phyloP scores from a whole-genome alignment of 2,329 filamentous ascomycete genomes.

The Aureobasidium sp. region DNA sequence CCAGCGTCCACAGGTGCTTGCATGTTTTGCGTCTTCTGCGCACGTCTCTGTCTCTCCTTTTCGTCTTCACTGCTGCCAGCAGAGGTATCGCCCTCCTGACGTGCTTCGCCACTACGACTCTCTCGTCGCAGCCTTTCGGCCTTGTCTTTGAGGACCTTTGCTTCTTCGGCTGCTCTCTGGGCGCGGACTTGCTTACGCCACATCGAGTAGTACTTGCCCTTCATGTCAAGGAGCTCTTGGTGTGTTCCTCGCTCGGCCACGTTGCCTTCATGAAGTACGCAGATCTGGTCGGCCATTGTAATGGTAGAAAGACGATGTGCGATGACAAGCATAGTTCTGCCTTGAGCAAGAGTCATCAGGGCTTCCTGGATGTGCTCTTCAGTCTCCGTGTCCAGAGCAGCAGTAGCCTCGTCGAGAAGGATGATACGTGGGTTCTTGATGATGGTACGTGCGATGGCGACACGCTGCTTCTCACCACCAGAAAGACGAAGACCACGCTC shows the following conservation, averaged over 20 bases:
- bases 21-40: constrained; percentile 15
- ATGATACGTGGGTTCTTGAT: constrained; percentile 89
- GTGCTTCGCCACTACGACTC: constrained; percentile 27
- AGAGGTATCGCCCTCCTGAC: constrained; percentile 31
- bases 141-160: constrained; percentile 43
- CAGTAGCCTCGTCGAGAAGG: constrained; percentile 87
- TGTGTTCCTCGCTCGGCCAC: constrained; percentile 48
- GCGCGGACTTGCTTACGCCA: constrained; percentile 48
- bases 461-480: constrained; percentile 87
- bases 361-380: constrained; percentile 90
- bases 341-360: constrained; percentile 70
- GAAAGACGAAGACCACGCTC: constrained; percentile 81
- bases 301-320: constrained; percentile 61
- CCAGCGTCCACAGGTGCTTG: constrained; percentile 16
- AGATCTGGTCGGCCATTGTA: constrained; percentile 49
- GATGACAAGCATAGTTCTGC: constrained; percentile 90
- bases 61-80: constrained; percentile 33
- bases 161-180: constrained; percentile 44
- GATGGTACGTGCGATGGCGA: constrained; percentile 88
- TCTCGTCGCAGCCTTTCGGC: constrained; percentile 43
- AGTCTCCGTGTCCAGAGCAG: constrained; percentile 82
- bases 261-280: constrained; percentile 47
- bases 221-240: constrained; percentile 42
- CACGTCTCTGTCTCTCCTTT: constrained; percentile 17
- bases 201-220: constrained; percentile 43